A percentile compares a stretch with the other conserved stretches of the same genome.
phyloP scores from a whole-genome alignment of 1,139 yeast species.

The Kodamaea suecica region DNA sequence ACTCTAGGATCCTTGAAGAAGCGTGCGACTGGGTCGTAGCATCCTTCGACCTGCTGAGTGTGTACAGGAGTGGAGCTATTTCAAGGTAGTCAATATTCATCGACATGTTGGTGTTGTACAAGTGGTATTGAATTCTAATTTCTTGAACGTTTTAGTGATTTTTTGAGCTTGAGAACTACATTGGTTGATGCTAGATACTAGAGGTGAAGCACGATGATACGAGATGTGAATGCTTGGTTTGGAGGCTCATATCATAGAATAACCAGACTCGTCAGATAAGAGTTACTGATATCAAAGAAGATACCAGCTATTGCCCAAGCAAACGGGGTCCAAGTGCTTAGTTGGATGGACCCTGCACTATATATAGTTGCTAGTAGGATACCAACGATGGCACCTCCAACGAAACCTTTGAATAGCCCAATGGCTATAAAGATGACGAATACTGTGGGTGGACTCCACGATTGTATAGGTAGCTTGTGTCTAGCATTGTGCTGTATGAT shows the following conservation, averaged over 20 bases:
- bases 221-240: no score
- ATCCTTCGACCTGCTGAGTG: no score
- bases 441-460: conserved; percentile 31
- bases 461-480: conserved; percentile 17
- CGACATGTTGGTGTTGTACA: conserved; percentile 1
- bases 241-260: no score
- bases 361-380: conserved; percentile 62
- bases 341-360: conserved; percentile 69
- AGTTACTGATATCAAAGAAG: conserved; percentile 60
- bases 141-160: conserved; percentile 1
- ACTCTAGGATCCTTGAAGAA: no score
- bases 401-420: conserved; percentile 63
- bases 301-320: conserved; percentile 71
- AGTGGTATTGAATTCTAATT: no score
- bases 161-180: neutral
- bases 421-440: conserved; percentile 44
- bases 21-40: no score
- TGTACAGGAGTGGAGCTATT: conserved; percentile 9
- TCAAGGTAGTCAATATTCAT: conserved; percentile 12
- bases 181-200: no score
- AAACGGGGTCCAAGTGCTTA: conserved; percentile 94
- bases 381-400: conserved; percentile 75
- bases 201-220: no score
- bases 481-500: conserved; percentile 24
- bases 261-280: conserved; percentile 50